phyloP scores from a whole-genome alignment of 1,284 basidiomycete genomes.

The Ganoderma lingzhi region DNA sequence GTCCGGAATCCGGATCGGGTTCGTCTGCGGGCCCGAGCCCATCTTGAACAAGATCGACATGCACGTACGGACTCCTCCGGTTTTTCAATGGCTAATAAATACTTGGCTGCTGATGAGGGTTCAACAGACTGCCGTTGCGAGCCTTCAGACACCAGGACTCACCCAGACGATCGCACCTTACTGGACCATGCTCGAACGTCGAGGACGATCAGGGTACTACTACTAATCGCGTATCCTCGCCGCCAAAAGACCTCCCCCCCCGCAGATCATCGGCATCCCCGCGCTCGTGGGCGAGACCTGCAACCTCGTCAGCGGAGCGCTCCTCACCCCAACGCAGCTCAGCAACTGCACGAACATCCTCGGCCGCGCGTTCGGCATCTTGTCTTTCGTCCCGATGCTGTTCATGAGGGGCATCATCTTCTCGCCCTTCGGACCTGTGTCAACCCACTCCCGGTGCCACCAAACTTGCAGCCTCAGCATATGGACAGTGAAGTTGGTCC shows the following conservation, averaged over 20 bases:
- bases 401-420: no score
- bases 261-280: slow-evolving; percentile 67
- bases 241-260: neutral
- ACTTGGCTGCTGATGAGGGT: neutral
- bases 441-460: no score
- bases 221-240: neutral
- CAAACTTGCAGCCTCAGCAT: no score
- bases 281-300: slow-evolving; percentile 63
- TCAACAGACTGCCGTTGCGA: slow-evolving; percentile 70
- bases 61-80: slow-evolving; percentile 54
- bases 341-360: slow-evolving; percentile 60
- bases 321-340: slow-evolving; percentile 51
- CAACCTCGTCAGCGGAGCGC: slow-evolving; percentile 56
- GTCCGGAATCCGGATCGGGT: slow-evolving; percentile 85
- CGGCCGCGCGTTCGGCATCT: slow-evolving; percentile 53
- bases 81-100: no score
- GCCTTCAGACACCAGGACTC: slow-evolving; percentile 82
- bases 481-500: no score
- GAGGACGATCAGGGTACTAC: slow-evolving; percentile 6
- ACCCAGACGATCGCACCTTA: slow-evolving; percentile 75
- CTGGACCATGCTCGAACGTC: neutral
- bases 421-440: no score
- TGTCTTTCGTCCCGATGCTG: no score
- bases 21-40: slow-evolving; percentile 80
- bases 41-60: slow-evolving; percentile 82